Conservation (phyloP, 345 rosid species). For the Arabis alpina region DNA sequence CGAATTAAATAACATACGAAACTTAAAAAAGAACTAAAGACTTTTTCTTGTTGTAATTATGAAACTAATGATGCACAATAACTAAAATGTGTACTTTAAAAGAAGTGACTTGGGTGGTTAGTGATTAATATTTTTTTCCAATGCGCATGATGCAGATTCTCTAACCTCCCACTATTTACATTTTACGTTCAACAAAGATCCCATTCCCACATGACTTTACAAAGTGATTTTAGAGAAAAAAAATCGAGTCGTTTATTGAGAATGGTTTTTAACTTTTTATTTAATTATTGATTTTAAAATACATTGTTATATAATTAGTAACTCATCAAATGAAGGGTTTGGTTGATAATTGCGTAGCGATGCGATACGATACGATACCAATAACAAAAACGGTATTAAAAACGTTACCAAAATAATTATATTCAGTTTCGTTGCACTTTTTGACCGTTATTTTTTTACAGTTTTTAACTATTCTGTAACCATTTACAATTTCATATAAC, state of each 20-base stretch:
- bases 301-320: not conserved
- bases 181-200: conserved; percentile 37
- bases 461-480: no score
- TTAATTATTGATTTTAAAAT: not conserved
- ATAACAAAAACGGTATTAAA: no score
- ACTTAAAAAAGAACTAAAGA: not conserved
- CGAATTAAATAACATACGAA: not conserved
- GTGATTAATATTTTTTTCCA: not conserved
- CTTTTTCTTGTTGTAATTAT: conserved; percentile 6
- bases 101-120: conserved; percentile 29
- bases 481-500: no score
- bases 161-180: conserved; percentile 44
- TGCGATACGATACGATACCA: no score
- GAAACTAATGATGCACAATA: conserved; percentile 20
- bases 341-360: no score
- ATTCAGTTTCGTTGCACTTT: no score
- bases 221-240: not conserved
- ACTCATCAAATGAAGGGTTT: not conserved
- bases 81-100: conserved; percentile 33
- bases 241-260: not conserved
- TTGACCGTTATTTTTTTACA: no score
- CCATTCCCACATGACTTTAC: conserved; percentile 40
- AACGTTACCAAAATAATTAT: no score
- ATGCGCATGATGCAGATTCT: conserved; percentile 46
- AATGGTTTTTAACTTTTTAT: not conserved